phyloP scores from a whole-genome alignment of 768 basidiomycete species.

The Leccinum aurantiacum region DNA sequence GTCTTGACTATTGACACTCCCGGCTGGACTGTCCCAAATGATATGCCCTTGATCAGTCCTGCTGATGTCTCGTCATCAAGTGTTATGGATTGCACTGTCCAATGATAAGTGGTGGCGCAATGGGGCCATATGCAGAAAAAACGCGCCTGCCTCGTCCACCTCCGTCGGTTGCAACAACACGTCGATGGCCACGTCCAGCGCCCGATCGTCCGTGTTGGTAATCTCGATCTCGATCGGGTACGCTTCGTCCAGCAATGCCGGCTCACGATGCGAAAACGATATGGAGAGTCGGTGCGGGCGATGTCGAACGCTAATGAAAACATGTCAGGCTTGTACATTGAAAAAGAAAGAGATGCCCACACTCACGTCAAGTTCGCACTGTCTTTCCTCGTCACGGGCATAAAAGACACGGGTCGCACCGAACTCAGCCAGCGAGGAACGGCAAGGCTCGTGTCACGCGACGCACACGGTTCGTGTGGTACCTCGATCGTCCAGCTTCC shows the following conservation, averaged over 20 bases:
- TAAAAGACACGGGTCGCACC: slow-evolving; percentile 51
- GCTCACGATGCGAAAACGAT: slow-evolving; percentile 55
- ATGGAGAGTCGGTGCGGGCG: slow-evolving; percentile 52
- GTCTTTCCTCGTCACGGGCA: slow-evolving; percentile 50
- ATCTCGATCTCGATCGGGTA: slow-evolving; percentile 74
- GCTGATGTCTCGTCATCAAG: slow-evolving; percentile 65
- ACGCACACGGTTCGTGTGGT: slow-evolving; percentile 47
- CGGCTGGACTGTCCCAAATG: slow-evolving; percentile 62
- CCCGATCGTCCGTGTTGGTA: slow-evolving; percentile 67
- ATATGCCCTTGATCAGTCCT: slow-evolving; percentile 70
- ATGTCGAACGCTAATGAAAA: too few species aligned
- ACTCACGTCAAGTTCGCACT: slow-evolving; percentile 50
- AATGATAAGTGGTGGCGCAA: too few species aligned
- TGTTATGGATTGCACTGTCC: slow-evolving; percentile 57
- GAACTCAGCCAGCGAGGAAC: slow-evolving; percentile 59
- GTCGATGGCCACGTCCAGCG: slow-evolving; percentile 68
- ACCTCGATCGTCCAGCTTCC: slow-evolving; percentile 65
- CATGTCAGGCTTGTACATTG: not conserved
- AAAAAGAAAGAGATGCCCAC: not conserved
- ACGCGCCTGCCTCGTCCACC: slow-evolving; percentile 67
- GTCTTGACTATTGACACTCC: slow-evolving; percentile 60
- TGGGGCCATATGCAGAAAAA: not conserved
- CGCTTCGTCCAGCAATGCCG: slow-evolving; percentile 79
- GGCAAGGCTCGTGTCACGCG: slow-evolving; percentile 33
- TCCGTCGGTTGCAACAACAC: slow-evolving; percentile 80